Base-by-base conservation (phyloP, 1,284 basidiomycete species). In the Rhodotorula sp. region DNA sequence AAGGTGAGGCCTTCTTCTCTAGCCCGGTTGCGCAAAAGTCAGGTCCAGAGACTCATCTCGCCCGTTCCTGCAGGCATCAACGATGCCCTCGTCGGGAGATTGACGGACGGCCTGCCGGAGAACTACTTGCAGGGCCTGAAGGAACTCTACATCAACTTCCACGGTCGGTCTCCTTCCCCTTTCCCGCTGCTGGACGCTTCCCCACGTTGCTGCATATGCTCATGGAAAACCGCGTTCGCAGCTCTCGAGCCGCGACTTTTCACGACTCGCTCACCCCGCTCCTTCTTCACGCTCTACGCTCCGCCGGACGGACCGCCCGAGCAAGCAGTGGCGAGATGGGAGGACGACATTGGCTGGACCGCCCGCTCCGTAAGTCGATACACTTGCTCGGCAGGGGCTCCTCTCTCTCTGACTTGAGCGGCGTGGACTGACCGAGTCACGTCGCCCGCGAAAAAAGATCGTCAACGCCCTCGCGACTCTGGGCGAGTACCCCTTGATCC, bases 401-500 rank as follows among this genome's bases (percentile, higher is more conserved):
- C n/a, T n/a, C n/a, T n/a, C n/a, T n/a, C n/a, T n/a, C n/a, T n/a
- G 3, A 74, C 74, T 63, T 70, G 68, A 63, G 64, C 37, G 10
- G 37, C 37, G 37, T 8, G 10, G 37, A 42, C 37, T 42, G 37
- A 42, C 37, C 37, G 37, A 42, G 76, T 57, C 33, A 64, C 74
- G 65, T 75, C 77, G 24, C 62, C 80, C 37, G 7, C 37, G 1
- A 42, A 42, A 37, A 42, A 42, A 93, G 91, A 89, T 97, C 72
- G 82, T 92, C 49, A 97, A 97, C 79, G 83, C 95, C 20, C 93
- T 95, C 80, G 89, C 97, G 33, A 88, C 92, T 0, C 83, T 99
- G 62, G 91, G 94, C 79, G 96, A 99, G 80, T 93, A 90, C 78
- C 96, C 96, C 0, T 89, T 88, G 79, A 91, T 99, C 75, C 90